Conservation (phyloP, 2,329 filamentous ascomycete genomes). For the Diplocarpon rosae region DNA sequence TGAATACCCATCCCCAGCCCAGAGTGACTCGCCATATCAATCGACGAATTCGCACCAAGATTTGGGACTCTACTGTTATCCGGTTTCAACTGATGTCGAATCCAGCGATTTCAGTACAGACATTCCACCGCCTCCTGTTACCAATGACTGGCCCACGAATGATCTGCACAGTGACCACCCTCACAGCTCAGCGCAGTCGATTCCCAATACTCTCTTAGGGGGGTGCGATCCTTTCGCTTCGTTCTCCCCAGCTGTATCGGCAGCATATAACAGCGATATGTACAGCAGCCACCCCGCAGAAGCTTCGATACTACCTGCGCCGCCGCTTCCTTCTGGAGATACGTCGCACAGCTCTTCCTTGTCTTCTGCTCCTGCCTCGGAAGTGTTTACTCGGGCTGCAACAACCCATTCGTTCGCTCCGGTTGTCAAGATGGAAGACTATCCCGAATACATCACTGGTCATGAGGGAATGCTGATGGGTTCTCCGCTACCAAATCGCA, state of each 20-base stretch:
- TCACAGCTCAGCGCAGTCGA: constrained; percentile 20
- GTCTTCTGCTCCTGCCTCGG: constrained; percentile 25
- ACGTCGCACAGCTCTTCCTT: constrained; percentile 27
- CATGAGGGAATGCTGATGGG: constrained; percentile 20
- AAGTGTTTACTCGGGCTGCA: constrained; percentile 24
- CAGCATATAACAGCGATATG: constrained; percentile 36
- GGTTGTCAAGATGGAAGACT: constrained; percentile 27
- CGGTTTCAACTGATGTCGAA: constrained; percentile 22
- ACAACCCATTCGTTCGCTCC: constrained; percentile 24
- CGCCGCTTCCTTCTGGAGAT: constrained; percentile 24
- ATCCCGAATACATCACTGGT: constrained; percentile 19
- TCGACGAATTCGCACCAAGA: constrained; percentile 23
- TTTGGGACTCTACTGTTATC: constrained; percentile 24
- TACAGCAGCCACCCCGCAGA: constrained; percentile 34
- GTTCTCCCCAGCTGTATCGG: constrained; percentile 32
- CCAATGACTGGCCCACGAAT: constrained; percentile 22
- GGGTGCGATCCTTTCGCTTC: constrained; percentile 42
- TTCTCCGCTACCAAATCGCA: constrained; percentile 20
- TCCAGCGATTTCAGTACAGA: constrained; percentile 15
- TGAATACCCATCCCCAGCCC: constrained; percentile 27
- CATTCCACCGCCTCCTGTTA: constrained; percentile 15
- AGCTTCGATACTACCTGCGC: constrained; percentile 20
- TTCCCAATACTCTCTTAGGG: constrained; percentile 35
- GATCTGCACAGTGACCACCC: constrained; percentile 18
- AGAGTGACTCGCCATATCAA: constrained; percentile 24